These are phyloP conservation scores for Petunia axillaris DNA, from an alignment of 257 asterid genomes.

Conservation along the genomic window DNA sequence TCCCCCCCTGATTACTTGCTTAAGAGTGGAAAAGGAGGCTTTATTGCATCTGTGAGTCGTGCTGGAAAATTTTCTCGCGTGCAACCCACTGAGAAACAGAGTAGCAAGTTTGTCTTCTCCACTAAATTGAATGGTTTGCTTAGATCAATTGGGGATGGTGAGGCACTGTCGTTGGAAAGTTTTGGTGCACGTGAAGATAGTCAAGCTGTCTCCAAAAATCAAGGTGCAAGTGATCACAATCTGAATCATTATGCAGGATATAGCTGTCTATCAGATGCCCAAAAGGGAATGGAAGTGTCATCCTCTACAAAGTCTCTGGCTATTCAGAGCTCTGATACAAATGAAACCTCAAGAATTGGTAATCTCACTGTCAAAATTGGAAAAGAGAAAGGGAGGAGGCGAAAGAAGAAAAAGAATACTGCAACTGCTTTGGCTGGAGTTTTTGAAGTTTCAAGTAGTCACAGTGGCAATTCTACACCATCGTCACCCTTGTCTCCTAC, in stretches of 20 bases:
- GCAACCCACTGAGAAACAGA: constrained; percentile 32
- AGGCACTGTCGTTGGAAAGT: constrained; percentile 44
- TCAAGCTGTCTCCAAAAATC: constrained; percentile 31
- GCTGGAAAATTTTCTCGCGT: constrained; percentile 35
- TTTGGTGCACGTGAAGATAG: constrained; percentile 33
- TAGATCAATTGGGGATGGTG: constrained; percentile 45
- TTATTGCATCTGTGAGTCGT: constrained; percentile 30
- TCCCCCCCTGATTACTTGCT: constrained; percentile 38
- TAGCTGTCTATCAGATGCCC: constrained; percentile 33
- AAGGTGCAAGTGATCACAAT: constrained; percentile 24
- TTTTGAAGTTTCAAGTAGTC: constrained; percentile 86
- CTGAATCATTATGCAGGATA: constrained; percentile 23
- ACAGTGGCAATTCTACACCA: constrained; percentile 87
- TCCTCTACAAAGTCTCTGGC: constrained; percentile 28
- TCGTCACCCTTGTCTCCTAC: constrained; percentile 80
- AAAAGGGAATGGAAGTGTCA: constrained; percentile 24
- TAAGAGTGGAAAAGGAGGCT: constrained; percentile 44
- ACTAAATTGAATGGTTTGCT: constrained; percentile 39
- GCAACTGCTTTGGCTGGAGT: constrained; percentile 42
- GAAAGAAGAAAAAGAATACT: constrained; percentile 68
- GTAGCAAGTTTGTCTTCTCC: constrained; percentile 34
- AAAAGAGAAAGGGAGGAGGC: constrained; percentile 68
- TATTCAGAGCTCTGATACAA: constrained; percentile 41
- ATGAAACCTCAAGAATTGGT: constrained; percentile 43
- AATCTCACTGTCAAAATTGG: constrained; percentile 60